Percentiles rank a stretch among this genome's conserved stretches.
phyloP scores from a whole-genome alignment of 306 rosid species.

The Prunus padus region DNA sequence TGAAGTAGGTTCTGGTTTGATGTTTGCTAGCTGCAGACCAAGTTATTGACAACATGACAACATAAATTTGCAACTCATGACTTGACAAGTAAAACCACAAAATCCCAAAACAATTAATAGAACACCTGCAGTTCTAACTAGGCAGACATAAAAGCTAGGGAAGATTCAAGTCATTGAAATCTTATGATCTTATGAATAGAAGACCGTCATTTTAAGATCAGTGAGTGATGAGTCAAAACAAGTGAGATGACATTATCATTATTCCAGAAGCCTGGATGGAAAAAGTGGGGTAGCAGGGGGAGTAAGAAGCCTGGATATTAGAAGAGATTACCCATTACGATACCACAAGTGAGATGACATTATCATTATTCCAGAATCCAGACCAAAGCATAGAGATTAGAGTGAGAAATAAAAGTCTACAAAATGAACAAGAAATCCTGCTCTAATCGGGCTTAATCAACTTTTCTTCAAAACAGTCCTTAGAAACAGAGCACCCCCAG shows the following conservation, averaged over 20 bases:
- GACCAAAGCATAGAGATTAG: not conserved
- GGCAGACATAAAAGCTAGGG: too few species aligned
- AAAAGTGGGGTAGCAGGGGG: conserved; percentile 81
- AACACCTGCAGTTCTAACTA: not conserved
- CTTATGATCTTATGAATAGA: not conserved
- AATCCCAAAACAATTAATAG: not conserved
- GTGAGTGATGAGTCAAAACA: not conserved
- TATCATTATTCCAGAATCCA: too few species aligned
- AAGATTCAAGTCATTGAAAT: not conserved
- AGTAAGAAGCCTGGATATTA: conserved; percentile 71
- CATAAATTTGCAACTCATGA: conserved; percentile 21
- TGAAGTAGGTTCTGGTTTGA: conserved; percentile 55
- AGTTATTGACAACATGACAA: conserved; percentile 5
- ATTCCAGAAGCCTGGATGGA: conserved; percentile 58
- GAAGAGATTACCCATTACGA: conserved; percentile 19
- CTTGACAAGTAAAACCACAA: conserved; percentile 11
- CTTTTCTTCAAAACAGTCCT: not conserved
- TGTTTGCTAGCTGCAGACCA: conserved; percentile 56
- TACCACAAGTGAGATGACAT: not conserved
- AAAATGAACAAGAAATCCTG: too few species aligned
- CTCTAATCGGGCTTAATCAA: not conserved
- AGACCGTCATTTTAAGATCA: not conserved
- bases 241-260: conserved; percentile 40
- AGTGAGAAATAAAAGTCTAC: not conserved
- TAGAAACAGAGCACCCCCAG: not conserved